Percentiles rank a stretch among this genome's conserved stretches.
Conservation (phyloP, 208 protist genomes). For the Crithidia thermophila region DNA sequence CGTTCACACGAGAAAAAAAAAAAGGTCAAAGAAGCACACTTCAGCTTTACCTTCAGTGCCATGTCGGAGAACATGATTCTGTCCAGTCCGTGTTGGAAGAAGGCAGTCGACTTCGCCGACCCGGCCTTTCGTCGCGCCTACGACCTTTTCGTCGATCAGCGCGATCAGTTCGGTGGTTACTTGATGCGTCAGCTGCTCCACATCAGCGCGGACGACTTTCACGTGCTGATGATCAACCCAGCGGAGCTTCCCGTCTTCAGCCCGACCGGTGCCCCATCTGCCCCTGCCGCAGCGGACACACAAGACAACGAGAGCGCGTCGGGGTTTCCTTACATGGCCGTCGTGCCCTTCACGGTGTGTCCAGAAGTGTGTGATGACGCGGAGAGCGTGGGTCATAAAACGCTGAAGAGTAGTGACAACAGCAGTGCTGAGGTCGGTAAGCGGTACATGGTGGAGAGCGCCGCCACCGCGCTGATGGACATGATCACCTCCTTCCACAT, state of each 20-base stretch:
- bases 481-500: slow-evolving; percentile 65
- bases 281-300: background rate
- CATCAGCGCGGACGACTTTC: slow-evolving; percentile 33
- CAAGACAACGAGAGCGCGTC: background rate
- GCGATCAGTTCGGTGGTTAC: slow-evolving; percentile 37
- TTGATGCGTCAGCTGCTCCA: slow-evolving; percentile 28
- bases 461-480: slow-evolving; percentile 32
- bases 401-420: too few relatives aligned
- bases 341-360: slow-evolving; percentile 32
- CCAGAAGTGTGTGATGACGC: slow-evolving; percentile 19
- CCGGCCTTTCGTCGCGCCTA: slow-evolving; percentile 23
- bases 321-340: slow-evolving; percentile 26
- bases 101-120: slow-evolving; percentile 7
- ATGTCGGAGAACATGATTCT: slow-evolving; percentile 23
- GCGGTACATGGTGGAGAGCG: slow-evolving; percentile 15
- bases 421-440: background rate
- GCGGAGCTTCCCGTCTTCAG: slow-evolving; percentile 28
- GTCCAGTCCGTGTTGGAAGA: slow-evolving; percentile 33
- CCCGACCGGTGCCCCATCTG: slow-evolving; percentile 8
- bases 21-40: background rate
- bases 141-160: slow-evolving; percentile 27
- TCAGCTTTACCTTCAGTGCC: background rate
- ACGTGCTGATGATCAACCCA: background rate
- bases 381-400: too few relatives aligned
- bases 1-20: slow-evolving; percentile 10